Evolutionary conservation across 805 yeast genomes (phyloP).

Genomic region (Ogataea salicorniae): DNA sequence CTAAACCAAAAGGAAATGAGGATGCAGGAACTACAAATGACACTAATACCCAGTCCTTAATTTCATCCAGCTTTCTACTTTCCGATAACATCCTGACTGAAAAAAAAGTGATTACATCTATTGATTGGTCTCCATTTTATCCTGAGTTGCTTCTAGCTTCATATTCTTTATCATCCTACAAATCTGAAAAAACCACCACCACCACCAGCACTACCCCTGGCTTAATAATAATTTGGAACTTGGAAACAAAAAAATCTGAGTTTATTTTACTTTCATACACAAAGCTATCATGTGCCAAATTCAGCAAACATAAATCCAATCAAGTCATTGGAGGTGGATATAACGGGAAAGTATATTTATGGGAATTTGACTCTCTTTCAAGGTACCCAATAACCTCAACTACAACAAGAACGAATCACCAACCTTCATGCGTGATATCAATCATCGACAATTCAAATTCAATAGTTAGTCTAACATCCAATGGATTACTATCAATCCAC

Average conservation of each 20-base stretch:
- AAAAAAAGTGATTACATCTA: slow-evolving; percentile 17
- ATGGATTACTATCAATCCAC: slow-evolving; percentile 18
- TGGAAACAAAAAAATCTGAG: slow-evolving; percentile 25
- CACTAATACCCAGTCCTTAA: not conserved
- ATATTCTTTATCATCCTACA: slow-evolving; percentile 6
- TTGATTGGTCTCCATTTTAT: slow-evolving; percentile 29
- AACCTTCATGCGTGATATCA: slow-evolving; percentile 15
- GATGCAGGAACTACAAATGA: not conserved
- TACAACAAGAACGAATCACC: slow-evolving; percentile 2
- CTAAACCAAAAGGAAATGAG: slow-evolving; percentile 3
- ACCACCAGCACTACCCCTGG: slow-evolving; percentile 6
- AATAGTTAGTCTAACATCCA: slow-evolving; percentile 17
- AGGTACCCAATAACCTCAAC: slow-evolving; percentile 20
- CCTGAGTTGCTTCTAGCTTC: slow-evolving; percentile 26
- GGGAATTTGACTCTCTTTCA: slow-evolving; percentile 38
- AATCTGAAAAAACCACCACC: not conserved
- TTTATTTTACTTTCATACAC: slow-evolving; percentile 38
- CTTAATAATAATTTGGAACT: slow-evolving; percentile 27
- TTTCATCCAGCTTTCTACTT: slow-evolving; percentile 3
- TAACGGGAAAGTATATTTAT: slow-evolving; percentile 47
- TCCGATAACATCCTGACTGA: slow-evolving; percentile 3
- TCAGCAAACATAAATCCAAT: slow-evolving; percentile 34
- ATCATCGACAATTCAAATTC: slow-evolving; percentile 24
- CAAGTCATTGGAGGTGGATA: slow-evolving; percentile 44
- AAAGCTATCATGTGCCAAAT: slow-evolving; percentile 34